Evolutionary conservation across 495 filamentous ascomycete genomes (phyloP), one percentile per base, ranked within the genome.

Genomic region (Hamigera avellanea): DNA sequence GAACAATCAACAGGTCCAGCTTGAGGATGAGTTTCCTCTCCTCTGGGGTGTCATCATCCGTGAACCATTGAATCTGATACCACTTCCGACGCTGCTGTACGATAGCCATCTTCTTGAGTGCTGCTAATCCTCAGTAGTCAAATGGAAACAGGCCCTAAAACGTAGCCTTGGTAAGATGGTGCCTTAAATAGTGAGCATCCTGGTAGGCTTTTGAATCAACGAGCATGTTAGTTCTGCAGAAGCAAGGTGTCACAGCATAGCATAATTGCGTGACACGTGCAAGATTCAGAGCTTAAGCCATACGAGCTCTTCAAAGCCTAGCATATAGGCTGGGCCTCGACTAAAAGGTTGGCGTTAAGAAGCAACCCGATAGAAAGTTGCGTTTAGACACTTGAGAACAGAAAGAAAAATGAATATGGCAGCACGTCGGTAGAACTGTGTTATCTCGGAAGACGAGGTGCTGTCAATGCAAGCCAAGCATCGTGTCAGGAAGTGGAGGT

Each of bases 11-110:
- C 7, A 58, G 40, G 39, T 69, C 67, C 23, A 71, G 51, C 36
- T 69, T 71, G 19, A 56, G 43, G 31, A 71, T 61, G 18, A 68
- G 54, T 10, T 38, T 36, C 19, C 65, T 46, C 32, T 70, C 63
- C 26, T 57, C 55, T 16, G 56, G 48, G 26, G 56, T 64, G 37
- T 65, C 64, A n/a, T 52, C 35, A 27, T 57, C 52, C n/a, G 57
- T 42, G 33, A 59, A 69, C 57, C 61, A 66, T 27, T 57, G 49
- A n/a, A 53, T 26, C 2, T 46, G 41, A 35, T 59, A 64, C 64
- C 64, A 65, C 46, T 59, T 57, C 36, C 43, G 40, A 26, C 39
- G 49, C 19, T 48, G 40, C 19, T 56, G 41, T 19, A 41, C 41
- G 16, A 45, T 31, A 10, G 37, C 30, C 49, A 56, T 52, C 14